A percentile compares a stretch with the other conserved stretches of the same genome.
Evolutionary conservation across 345 rosid genomes (phyloP).

Genomic region (Populus alba): DNA sequence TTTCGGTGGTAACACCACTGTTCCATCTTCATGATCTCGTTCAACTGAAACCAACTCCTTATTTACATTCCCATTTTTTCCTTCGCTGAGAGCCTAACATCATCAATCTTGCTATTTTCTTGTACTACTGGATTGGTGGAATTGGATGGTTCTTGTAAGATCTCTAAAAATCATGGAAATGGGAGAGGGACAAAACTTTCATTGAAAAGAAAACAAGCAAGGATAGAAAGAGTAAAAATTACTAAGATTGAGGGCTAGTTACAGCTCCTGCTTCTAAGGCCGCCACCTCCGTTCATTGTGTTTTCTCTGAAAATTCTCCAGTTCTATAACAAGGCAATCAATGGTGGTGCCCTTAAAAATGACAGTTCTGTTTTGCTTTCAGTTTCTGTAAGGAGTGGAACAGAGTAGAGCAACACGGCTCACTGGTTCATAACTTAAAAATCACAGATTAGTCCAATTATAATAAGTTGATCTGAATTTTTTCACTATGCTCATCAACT

Average conservation of each 20-base stretch:
- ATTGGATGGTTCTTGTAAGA: not conserved
- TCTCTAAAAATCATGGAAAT: not conserved
- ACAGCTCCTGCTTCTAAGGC: not conserved
- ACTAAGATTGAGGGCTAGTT: not conserved
- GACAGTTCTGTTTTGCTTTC: not conserved
- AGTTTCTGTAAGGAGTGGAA: not conserved
- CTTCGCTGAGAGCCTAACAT: not conserved
- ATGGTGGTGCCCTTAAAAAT: not conserved
- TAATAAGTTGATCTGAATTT: not conserved
- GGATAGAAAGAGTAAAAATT: not conserved
- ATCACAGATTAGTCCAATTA: not conserved
- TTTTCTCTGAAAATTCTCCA: not conserved
- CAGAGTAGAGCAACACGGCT: not conserved
- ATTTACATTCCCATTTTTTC: not conserved
- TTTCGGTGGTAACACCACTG: not conserved
- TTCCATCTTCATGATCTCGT: constrained; percentile 1
- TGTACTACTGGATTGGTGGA: not conserved
- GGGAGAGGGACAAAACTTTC: not conserved
- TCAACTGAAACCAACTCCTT: not conserved
- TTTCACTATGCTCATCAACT: not conserved
- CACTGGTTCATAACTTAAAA: not conserved
- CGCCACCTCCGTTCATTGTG: not conserved
- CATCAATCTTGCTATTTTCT: not conserved
- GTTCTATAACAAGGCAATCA: not conserved
- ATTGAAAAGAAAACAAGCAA: constrained; percentile 1